Base-by-base conservation (phyloP, 371 early-diverging fungal species). In the Mucor circinelloides region DNA sequence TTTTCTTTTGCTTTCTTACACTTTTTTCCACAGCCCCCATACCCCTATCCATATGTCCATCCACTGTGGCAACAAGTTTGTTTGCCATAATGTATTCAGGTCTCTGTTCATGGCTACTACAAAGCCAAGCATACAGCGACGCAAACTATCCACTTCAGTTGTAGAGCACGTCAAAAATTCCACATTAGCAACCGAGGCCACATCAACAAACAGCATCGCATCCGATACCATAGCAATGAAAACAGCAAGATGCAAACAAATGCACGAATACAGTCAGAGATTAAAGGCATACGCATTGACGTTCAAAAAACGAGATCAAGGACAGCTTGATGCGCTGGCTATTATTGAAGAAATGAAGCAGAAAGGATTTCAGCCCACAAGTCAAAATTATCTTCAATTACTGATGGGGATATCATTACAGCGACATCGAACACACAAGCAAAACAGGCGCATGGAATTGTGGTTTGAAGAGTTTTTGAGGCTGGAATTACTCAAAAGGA, bases 391-490 rank as follows among this genome's bases (percentile, higher is more conserved):
- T 10, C 30, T 72, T 4, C 68, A 64, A 15, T 31, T 68, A 3
- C 25, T 72, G 1, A 25, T 68, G 4, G 68, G 72, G 0, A 21
- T 64, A 27, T 34, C 62, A 1, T 23, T 25, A 10, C 36, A 52
- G 34, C 60, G 55, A 15, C 67, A 59, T 42, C 28, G 58, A 15
- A 52, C 23, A 5, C 25, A 46, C 21, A 10, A 36, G 30, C 61
- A 70, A 40, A 50, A 65, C 15, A 21, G 54, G 15, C 34, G 60
- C 6, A 36, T 70, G 36, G 66, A 65, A 52, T 8, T 27, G 4
- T 68, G 68, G 72, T 72, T 72, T 46, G 21, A 68, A 6, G 68
- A 72, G 31, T 58, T 65, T 40, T 48, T 31, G 36, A 40, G 7
- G 13, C 38, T 62, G 32, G 25, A 59, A 38, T 19, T 10, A 30